Evolutionary conservation across 139 green algal genomes (phyloP).

Genomic region (Chlorella ohadii): DNA sequence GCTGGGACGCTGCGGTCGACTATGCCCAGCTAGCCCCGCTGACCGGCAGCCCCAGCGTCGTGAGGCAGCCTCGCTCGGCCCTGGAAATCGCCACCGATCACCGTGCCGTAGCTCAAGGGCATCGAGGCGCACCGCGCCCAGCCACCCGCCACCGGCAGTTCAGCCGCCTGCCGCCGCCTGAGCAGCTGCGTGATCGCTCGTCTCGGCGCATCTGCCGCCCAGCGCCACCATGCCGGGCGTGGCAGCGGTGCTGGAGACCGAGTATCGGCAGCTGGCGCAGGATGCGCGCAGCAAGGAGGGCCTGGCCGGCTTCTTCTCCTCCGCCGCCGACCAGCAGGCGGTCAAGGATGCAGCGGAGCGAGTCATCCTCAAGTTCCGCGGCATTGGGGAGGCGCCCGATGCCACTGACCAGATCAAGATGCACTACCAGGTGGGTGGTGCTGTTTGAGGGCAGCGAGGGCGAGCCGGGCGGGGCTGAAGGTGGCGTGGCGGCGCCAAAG

Average conservation of each 20-base stretch:
- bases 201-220: background rate
- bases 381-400: constrained; percentile 34
- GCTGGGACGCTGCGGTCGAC: too few relatives aligned
- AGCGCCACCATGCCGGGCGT: constrained; percentile 1
- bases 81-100: too few relatives aligned
- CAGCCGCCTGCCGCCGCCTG: background rate
- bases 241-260: constrained; percentile 60
- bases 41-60: too few relatives aligned
- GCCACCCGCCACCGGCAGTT: background rate
- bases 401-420: constrained; percentile 60
- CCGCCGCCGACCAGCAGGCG: constrained; percentile 65
- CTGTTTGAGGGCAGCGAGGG: background rate
- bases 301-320: constrained; percentile 67
- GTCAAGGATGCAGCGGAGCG: constrained; percentile 79
- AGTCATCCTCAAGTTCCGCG: constrained; percentile 64
- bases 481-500: too few relatives aligned
- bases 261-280: constrained; percentile 63
- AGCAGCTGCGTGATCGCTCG: background rate
- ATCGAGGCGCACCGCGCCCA: too few relatives aligned
- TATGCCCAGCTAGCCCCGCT: too few relatives aligned
- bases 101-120: too few relatives aligned
- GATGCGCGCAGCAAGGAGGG: constrained; percentile 70
- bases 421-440: background rate
- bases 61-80: too few relatives aligned
- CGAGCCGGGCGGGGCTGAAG: too few relatives aligned